Conservation (phyloP, 2,329 filamentous ascomycete species). For the Lasiodiplodia gonubiensis region DNA sequence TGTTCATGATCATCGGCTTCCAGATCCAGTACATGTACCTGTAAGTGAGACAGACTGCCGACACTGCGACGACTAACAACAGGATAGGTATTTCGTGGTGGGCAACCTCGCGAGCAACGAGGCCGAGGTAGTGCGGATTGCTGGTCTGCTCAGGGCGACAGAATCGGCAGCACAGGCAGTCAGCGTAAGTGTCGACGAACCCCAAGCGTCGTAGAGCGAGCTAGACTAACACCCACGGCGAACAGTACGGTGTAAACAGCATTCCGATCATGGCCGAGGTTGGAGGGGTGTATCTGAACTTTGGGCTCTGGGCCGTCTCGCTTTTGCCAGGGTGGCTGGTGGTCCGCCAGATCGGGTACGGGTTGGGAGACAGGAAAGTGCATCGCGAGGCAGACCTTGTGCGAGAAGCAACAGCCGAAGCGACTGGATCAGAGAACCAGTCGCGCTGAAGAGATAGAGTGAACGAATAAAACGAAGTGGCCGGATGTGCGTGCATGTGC, state of each 20-base stretch:
- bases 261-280: conserved; percentile 67
- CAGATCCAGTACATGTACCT: conserved; percentile 77
- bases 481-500: neutral
- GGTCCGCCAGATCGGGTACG: conserved; percentile 47
- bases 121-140: conserved; percentile 70
- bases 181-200: conserved; percentile 45
- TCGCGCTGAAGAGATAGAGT: neutral
- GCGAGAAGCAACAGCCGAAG: neutral
- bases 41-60: conserved; percentile 38
- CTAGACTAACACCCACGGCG: neutral
- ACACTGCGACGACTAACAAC: neutral
- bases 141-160: conserved; percentile 70
- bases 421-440: neutral
- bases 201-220: neutral
- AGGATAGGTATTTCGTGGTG: conserved; percentile 68
- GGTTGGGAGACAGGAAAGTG: conserved; percentile 24
- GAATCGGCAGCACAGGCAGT: conserved; percentile 77
- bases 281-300: conserved; percentile 73
- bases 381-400: conserved; percentile 14
- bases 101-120: conserved; percentile 67
- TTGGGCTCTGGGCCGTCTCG: conserved; percentile 69
- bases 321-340: conserved; percentile 72
- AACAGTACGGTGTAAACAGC: conserved; percentile 66
- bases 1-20: conserved; percentile 71
- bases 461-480: neutral